phyloP scores from a whole-genome alignment of 345 rosid genomes.

The Gossypium sturtianum region DNA sequence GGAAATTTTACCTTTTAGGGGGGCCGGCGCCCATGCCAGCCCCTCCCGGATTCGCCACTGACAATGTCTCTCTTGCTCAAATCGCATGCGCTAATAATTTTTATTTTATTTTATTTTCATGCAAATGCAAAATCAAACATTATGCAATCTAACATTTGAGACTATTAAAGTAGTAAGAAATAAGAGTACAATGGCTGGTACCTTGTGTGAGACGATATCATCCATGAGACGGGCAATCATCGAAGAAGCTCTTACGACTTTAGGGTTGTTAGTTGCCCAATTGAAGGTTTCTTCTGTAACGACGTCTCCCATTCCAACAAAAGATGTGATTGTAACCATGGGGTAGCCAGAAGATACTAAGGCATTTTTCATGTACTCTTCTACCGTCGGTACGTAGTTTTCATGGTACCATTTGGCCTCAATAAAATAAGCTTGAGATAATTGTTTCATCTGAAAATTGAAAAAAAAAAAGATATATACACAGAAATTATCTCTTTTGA shows the following conservation, averaged over 20 bases:
- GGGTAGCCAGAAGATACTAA: background rate
- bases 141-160: background rate
- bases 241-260: conserved; percentile 12
- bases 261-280: conserved; percentile 16
- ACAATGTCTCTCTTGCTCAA: conserved; percentile 9
- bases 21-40: too few species aligned
- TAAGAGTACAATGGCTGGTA: background rate
- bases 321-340: conserved; percentile 12
- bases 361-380: conserved; percentile 25
- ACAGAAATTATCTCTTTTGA: too few species aligned
- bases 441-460: conserved; percentile 21
- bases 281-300: conserved; percentile 15
- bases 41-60: too few species aligned
- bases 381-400: conserved; percentile 15
- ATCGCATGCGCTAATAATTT: background rate
- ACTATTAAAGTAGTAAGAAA: background rate
- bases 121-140: background rate
- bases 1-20: too few species aligned
- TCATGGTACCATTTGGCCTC: conserved; percentile 30
- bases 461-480: background rate
- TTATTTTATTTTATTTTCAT: too few species aligned
- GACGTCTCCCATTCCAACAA: conserved; percentile 24
- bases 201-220: conserved; percentile 21
- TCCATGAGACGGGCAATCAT: conserved; percentile 18
- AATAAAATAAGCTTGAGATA: conserved; percentile 4